Conservation (phyloP, 2,329 filamentous ascomycete genomes). For the Raffaelea ambrosiae region DNA sequence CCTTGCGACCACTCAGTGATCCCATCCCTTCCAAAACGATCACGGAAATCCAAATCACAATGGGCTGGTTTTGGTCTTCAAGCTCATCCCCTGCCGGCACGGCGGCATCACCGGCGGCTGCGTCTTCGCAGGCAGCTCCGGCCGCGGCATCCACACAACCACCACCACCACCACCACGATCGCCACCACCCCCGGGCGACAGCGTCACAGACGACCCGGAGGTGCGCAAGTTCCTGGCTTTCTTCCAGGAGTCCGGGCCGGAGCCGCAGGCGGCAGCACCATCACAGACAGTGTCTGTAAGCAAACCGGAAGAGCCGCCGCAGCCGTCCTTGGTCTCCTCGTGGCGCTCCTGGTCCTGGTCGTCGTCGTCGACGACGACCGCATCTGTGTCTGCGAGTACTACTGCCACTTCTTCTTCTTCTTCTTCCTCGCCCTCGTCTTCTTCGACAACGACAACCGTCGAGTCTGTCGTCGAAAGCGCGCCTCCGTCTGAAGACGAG, state of each 20-base stretch:
- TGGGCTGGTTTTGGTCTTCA: constrained; percentile 56
- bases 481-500: neutral
- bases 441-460: neutral
- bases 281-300: constrained; percentile 12
- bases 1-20: no score
- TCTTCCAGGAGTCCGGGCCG: constrained; percentile 27
- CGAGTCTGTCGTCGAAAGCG: no score
- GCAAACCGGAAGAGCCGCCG: constrained; percentile 12
- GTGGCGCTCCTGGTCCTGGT: neutral
- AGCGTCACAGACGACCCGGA: constrained; percentile 26
- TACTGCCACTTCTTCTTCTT: constrained; percentile 16
- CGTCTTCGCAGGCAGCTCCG: constrained; percentile 9
- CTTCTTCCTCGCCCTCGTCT: constrained; percentile 9
- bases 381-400: constrained; percentile 19
- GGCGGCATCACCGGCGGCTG: constrained; percentile 6
- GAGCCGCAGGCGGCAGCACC: neutral
- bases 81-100: constrained; percentile 17
- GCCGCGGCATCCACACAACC: neutral
- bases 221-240: constrained; percentile 44
- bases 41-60: constrained; percentile 20
- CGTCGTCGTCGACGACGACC: constrained; percentile 9
- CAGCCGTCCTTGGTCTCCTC: constrained; percentile 1
- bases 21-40: neutral
- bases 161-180: no score
- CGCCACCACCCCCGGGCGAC: constrained; percentile 4